Evolutionary conservation across 306 rosid genomes (phyloP), one percentile per base, ranked within the genome.

Genomic region (Quercus dentata): DNA sequence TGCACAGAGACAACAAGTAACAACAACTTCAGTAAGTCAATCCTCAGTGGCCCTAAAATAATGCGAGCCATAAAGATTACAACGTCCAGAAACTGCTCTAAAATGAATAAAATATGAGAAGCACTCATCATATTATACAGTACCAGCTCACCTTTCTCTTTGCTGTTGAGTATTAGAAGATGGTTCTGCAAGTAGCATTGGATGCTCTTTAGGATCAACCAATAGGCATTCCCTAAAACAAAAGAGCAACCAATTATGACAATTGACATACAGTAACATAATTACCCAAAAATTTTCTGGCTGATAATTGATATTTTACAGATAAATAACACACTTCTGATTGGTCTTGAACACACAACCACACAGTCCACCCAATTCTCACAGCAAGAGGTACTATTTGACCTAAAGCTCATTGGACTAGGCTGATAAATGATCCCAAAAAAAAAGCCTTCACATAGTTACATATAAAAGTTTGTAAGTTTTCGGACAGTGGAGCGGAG

Each of bases 131-230:
- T 44, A 58, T 56, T 67, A 69, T 68, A 52, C 10, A 83, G 49
- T 67, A 54, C 79, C 44, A 74, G 31, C 73, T 71, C 76, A 91
- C 99, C 92, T 93, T 86, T 95, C 99, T 82, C 99, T 91, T 82
- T 93, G 98, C 74, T 87, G 99, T 82, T 88, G 99, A 82, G 87
- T 79, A 82, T 90, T 95, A 5, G 82, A 95, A 74, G 96, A 95
- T 81, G 99, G 98, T 73, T 95, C 99, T 13, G 98, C 99, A 76
- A 95, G 98, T 76, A 95, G 94, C 98, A 95, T 93, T 30, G 99
- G 99, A 85, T 90, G 99, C 89, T 95, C 97, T 82, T 89, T 89
- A 56, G 99, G 97, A 84, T 95, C 99, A 82, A 95, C 82, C 87
- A 90, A 83, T 14, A 95, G 86, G 86, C 97, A 93, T 76, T 95